phyloP scores from a whole-genome alignment of 2,329 filamentous ascomycete genomes.

The Dothideomycetidae sp. region DNA sequence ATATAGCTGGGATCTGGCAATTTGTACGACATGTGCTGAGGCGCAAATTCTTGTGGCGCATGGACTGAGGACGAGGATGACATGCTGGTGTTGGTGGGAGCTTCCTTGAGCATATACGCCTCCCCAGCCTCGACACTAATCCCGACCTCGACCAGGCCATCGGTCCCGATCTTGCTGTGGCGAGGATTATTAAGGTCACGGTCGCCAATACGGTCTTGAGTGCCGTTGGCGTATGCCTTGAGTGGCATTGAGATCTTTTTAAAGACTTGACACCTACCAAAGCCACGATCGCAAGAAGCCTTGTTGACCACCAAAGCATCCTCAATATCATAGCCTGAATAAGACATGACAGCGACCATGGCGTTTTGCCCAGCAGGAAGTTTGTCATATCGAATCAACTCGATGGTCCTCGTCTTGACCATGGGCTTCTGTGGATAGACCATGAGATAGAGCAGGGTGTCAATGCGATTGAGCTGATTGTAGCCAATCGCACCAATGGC shows the following conservation, averaged over 20 bases:
- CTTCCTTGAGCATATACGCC: constrained; percentile 80
- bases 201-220: constrained; percentile 47
- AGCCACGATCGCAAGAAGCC: constrained; percentile 84
- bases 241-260: constrained; percentile 80
- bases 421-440: constrained; percentile 96
- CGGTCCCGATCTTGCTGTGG: constrained; percentile 61
- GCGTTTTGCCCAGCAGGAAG: constrained; percentile 94
- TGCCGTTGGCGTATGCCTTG: constrained; percentile 75
- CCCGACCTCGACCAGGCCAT: constrained; percentile 80
- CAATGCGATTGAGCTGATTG: constrained; percentile 94
- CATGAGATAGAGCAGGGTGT: constrained; percentile 88
- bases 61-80: constrained; percentile 43
- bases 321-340: constrained; percentile 98
- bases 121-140: constrained; percentile 64
- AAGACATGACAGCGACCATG: constrained; percentile 97
- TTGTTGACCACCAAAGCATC: constrained; percentile 96
- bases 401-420: constrained; percentile 93
- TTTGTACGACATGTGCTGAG: constrained; percentile 28
- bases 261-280: constrained; percentile 95
- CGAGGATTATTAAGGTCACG: constrained; percentile 36
- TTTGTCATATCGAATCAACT: constrained; percentile 93
- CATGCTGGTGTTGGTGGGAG: constrained; percentile 62
- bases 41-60: constrained; percentile 31
- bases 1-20: constrained; percentile 76
- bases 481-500: constrained; percentile 96